Conservation (phyloP, 2,329 filamentous ascomycete genomes). For the Colletotrichum sp. region DNA sequence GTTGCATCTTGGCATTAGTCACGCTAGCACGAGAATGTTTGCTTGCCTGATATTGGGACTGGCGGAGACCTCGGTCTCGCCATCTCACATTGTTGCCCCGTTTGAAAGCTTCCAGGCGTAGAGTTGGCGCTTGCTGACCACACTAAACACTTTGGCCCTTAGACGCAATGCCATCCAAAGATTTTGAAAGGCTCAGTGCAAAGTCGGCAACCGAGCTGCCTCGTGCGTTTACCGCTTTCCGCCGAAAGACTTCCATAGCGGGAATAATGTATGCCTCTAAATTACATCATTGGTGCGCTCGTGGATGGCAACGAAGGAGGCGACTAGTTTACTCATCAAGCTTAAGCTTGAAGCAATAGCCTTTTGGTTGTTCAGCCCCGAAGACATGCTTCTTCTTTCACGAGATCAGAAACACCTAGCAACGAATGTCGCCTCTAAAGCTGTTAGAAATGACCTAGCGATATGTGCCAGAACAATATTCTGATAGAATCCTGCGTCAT, state of each 20-base stretch:
- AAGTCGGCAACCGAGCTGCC: background rate
- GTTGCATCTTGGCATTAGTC: background rate
- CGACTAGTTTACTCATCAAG: background rate
- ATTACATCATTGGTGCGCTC: background rate
- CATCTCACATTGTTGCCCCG: background rate
- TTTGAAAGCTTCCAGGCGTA: background rate
- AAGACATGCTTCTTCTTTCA: background rate
- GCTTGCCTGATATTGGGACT: background rate
- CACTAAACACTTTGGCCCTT: background rate
- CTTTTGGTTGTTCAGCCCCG: background rate
- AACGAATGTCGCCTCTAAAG: background rate
- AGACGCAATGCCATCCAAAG: background rate
- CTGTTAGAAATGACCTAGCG: background rate
- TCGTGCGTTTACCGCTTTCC: background rate
- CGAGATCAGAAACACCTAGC: background rate
- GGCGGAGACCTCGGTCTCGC: background rate
- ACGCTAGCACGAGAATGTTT: background rate
- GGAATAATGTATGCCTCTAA: background rate
- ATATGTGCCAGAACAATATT: background rate
- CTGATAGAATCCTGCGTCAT: background rate
- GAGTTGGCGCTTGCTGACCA: background rate
- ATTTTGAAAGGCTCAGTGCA: background rate
- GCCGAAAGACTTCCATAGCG: background rate
- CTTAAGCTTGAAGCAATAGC: background rate
- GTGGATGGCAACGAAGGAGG: background rate